Evolutionary conservation across 2,329 filamentous ascomycete genomes (phyloP).

Genomic region (Pseudopithomyces chartarum): DNA sequence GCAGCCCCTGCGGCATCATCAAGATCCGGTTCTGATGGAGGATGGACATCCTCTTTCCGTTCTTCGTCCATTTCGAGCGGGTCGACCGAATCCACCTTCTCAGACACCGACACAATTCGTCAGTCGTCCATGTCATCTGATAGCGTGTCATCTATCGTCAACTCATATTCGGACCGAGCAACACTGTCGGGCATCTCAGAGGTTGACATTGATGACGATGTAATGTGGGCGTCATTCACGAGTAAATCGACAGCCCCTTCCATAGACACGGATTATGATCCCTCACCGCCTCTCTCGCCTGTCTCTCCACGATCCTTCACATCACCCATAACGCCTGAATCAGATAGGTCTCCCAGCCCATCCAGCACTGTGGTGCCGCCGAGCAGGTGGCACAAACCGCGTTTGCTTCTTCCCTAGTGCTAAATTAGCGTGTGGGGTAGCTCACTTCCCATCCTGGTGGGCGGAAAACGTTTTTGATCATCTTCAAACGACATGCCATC

Average conservation of each 20-base stretch:
- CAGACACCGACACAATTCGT: slow-evolving; percentile 37
- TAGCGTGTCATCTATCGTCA: slow-evolving; percentile 36
- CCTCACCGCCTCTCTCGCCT: slow-evolving; percentile 10
- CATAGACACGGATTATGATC: slow-evolving; percentile 11
- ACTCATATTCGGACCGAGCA: slow-evolving; percentile 37
- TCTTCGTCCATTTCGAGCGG: slow-evolving; percentile 33
- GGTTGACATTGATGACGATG: slow-evolving; percentile 23
- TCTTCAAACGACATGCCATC: slow-evolving; percentile 15
- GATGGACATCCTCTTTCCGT: slow-evolving; percentile 33
- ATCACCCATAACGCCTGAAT: slow-evolving; percentile 11
- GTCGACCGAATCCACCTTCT: slow-evolving; percentile 23
- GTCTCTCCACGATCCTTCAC: slow-evolving; percentile 14
- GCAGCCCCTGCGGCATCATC: slow-evolving; percentile 26
- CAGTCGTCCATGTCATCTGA: slow-evolving; percentile 20
- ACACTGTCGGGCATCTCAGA: slow-evolving; percentile 38
- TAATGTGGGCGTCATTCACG: neutral
- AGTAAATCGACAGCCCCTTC: slow-evolving; percentile 18
- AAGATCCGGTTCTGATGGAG: slow-evolving; percentile 31
- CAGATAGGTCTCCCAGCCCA: slow-evolving; percentile 20
- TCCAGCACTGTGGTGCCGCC: slow-evolving; percentile 21
- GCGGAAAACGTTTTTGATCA: neutral
- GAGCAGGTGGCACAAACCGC: slow-evolving; percentile 37
- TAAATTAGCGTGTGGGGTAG: slow-evolving; percentile 6
- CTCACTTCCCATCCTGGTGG: slow-evolving; percentile 2
- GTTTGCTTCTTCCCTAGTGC: slow-evolving; percentile 33